These are phyloP conservation scores for Chaetomium fimeti DNA, from an alignment of 495 filamentous ascomycete genomes.

Conservation along the genomic window DNA sequence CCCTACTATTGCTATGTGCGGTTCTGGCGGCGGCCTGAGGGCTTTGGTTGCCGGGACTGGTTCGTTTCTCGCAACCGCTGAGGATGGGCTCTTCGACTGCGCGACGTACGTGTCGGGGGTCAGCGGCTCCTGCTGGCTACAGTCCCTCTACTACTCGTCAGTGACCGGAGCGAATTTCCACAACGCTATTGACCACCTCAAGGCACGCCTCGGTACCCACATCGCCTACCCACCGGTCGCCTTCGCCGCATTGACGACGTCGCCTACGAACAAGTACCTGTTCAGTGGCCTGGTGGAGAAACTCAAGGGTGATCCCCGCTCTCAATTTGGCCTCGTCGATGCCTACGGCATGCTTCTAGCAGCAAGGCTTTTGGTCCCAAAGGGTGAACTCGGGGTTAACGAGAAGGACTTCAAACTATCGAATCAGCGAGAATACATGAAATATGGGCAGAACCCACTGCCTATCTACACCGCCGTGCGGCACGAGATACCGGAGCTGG, in stretches of 20 bases:
- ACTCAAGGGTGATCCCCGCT: conserved; percentile 73
- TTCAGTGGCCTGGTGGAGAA: conserved; percentile 87
- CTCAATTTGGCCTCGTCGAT: conserved; percentile 87
- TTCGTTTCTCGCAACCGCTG: conserved; percentile 73
- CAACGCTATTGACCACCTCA: conserved; percentile 76
- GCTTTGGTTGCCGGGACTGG: conserved; percentile 87
- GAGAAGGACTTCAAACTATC: conserved; percentile 83
- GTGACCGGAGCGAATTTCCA: conserved; percentile 63
- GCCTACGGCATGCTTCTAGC: conserved; percentile 85
- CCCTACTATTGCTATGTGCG: conserved; percentile 87
- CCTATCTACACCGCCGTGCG: conserved; percentile 94
- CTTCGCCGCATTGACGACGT: conserved; percentile 68
- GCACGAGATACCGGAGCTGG: conserved; percentile 82
- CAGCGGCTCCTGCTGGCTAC: conserved; percentile 92
- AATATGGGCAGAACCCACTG: conserved; percentile 74
- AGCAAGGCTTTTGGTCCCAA: conserved; percentile 78
- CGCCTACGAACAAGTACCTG: conserved; percentile 90
- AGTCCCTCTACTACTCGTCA: conserved; percentile 84
- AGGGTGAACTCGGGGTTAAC: conserved; percentile 73
- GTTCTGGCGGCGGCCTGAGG: conserved; percentile 85
- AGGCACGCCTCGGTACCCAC: conserved; percentile 76
- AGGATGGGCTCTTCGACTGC: conserved; percentile 88
- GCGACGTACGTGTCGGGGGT: conserved; percentile 93
- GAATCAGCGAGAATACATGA: conserved; percentile 69
- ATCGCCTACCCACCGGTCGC: conserved; percentile 88